These are phyloP conservation scores for Penicillium sp. DNA, from an alignment of 2,329 filamentous ascomycete species.

Conservation along the genomic window DNA sequence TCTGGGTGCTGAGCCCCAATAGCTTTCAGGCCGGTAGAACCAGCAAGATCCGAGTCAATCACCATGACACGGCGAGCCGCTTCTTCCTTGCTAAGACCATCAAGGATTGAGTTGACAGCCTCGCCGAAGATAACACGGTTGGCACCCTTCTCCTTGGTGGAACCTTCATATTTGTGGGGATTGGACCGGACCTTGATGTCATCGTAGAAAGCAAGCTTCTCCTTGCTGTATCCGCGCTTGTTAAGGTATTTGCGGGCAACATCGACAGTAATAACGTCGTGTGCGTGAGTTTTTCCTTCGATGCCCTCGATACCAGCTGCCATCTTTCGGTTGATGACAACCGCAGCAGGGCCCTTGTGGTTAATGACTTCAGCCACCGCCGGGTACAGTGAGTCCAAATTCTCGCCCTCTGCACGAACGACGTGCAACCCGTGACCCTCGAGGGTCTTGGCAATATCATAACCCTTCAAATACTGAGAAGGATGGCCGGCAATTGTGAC, in stretches of 20 bases:
- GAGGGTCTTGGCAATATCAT: constrained; percentile 41
- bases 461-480: constrained; percentile 48
- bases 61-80: constrained; percentile 47
- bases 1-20: constrained; percentile 47
- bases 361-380: constrained; percentile 42
- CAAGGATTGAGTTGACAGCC: constrained; percentile 46
- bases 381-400: constrained; percentile 45
- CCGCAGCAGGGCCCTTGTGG: constrained; percentile 43
- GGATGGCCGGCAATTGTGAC: constrained; percentile 51
- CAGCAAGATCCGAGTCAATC: constrained; percentile 50
- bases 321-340: constrained; percentile 44
- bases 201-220: constrained; percentile 44
- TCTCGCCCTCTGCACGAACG: constrained; percentile 44
- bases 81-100: constrained; percentile 45
- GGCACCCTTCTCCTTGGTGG: constrained; percentile 44
- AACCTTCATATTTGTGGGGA: constrained; percentile 43
- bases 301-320: constrained; percentile 46
- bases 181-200: constrained; percentile 41
- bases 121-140: constrained; percentile 50
- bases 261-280: constrained; percentile 49
- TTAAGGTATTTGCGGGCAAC: constrained; percentile 46
- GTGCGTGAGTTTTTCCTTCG: constrained; percentile 44
- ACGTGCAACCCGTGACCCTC: constrained; percentile 48
- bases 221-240: constrained; percentile 43
- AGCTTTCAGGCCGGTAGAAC: constrained; percentile 48